Evolutionary conservation across 2,329 filamentous ascomycete genomes (phyloP), one percentile per base, ranked within the genome.

Genomic region (Monosporascus sp.): DNA sequence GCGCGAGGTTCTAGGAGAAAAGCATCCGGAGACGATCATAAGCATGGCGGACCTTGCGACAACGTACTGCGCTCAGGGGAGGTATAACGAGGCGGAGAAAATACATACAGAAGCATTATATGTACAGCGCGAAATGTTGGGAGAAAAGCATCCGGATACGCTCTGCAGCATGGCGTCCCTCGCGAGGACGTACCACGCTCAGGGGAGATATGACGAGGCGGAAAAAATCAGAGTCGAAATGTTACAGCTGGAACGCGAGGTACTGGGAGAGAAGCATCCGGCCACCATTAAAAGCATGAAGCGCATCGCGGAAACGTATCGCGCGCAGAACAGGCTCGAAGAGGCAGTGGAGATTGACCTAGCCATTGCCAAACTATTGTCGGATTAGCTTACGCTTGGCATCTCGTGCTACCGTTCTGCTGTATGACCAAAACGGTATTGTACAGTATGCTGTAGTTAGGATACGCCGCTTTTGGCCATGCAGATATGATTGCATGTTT

Each of bases 91-190:
- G 52, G 27, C 51, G 11, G 53, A 39, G 7, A n/a, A 39, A 4
- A 39, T 65, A 20, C 54, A 57, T 50, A 44, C 51, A 24, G 59
- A 45, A 37, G 52, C 37, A 14, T 52, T 62, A 9, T 43, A 55
- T 7, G 46, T 62, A n/a, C 51, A 37, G 35, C 53, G 53, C 45
- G 24, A 54, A 20, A 38, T 59, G 15, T 49, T 65, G 3, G 61
- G 63, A 43, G 54, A 61, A 31, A 56, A 50, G 48, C 65, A 66
- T 49, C 60, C 53, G 11, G 52, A 61, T 38, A 65, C 63, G 18
- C 50, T 66, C 14, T 0, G 3, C 37, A 56, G 49, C 15, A 65
- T 65, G 59, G 50, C 18, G 17, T 20, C 56, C 22, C 60, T 66
- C 24, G 61, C 62, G 37, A 6, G 2, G 3, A 22, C 22, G 59